phyloP scores from a whole-genome alignment of 1,139 yeast species.

The Kluyveromyces sp. region DNA sequence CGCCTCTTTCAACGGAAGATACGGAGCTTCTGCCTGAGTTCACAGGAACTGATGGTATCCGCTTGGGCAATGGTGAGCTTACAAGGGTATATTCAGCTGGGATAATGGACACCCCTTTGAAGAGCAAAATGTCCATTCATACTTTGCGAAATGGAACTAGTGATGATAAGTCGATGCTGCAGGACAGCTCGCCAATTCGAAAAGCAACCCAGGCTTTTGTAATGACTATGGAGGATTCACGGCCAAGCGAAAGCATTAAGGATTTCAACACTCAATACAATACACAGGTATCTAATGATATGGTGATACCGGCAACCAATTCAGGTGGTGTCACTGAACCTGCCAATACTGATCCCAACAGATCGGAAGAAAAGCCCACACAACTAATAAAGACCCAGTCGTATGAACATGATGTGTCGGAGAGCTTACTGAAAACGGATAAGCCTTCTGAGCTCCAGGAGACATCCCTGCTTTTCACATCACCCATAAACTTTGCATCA shows the following conservation, averaged over 20 bases:
- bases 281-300: constrained; percentile 2
- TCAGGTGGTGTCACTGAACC: not conserved
- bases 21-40: not conserved
- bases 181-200: not conserved
- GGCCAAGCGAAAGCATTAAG: not conserved
- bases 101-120: constrained; percentile 4
- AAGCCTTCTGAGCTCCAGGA: not conserved
- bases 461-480: constrained; percentile 2
- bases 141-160: not conserved
- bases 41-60: constrained; percentile 1
- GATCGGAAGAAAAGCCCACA: not conserved
- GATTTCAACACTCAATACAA: not conserved
- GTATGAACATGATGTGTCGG: constrained; percentile 2
- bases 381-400: constrained; percentile 2
- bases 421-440: constrained; percentile 1
- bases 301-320: constrained; percentile 7
- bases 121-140: constrained; percentile 5
- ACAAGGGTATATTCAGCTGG: not conserved
- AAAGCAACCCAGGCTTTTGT: not conserved
- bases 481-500: constrained; percentile 6
- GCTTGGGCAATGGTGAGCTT: not conserved
- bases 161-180: not conserved
- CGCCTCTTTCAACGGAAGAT: not conserved
- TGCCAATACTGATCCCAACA: not conserved
- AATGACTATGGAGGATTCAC: not conserved